Conservation (phyloP, 208 protist species). For the Crithidia expoeki region DNA sequence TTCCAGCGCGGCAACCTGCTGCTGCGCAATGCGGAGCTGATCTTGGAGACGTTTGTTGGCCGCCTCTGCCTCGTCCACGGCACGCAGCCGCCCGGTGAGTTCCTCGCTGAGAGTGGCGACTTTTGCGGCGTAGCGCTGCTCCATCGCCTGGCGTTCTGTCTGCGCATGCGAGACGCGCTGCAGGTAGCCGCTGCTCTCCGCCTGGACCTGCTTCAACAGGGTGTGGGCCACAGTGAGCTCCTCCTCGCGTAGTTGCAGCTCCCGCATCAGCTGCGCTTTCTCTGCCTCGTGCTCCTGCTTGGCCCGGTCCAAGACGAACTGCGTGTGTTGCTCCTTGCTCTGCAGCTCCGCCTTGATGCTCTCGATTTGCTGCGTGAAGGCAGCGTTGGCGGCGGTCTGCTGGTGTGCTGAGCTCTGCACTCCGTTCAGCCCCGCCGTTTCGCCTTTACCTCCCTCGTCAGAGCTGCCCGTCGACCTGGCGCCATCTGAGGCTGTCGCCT, state of each 20-base stretch:
- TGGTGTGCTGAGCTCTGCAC: slow-evolving; percentile 7
- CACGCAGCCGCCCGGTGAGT: slow-evolving; percentile 48
- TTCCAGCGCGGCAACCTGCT: slow-evolving; percentile 49
- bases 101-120: slow-evolving; percentile 58
- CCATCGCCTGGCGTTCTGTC: slow-evolving; percentile 51
- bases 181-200: slow-evolving; percentile 43
- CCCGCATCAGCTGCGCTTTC: slow-evolving; percentile 47
- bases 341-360: slow-evolving; percentile 41
- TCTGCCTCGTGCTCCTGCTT: slow-evolving; percentile 50
- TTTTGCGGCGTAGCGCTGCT: slow-evolving; percentile 50
- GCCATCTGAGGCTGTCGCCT: neutral
- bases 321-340: slow-evolving; percentile 40
- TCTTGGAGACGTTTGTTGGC: slow-evolving; percentile 29
- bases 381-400: slow-evolving; percentile 16
- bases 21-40: slow-evolving; percentile 32
- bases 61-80: slow-evolving; percentile 28
- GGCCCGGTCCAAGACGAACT: slow-evolving; percentile 29
- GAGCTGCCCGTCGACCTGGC: neutral
- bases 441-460: neutral
- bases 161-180: slow-evolving; percentile 45
- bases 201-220: slow-evolving; percentile 65
- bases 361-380: slow-evolving; percentile 36
- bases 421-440: no score
- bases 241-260: slow-evolving; percentile 66
- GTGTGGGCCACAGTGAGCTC: slow-evolving; percentile 61